phyloP scores from a whole-genome alignment of 1,139 yeast genomes.

The Entelexis paramagnoliae region DNA sequence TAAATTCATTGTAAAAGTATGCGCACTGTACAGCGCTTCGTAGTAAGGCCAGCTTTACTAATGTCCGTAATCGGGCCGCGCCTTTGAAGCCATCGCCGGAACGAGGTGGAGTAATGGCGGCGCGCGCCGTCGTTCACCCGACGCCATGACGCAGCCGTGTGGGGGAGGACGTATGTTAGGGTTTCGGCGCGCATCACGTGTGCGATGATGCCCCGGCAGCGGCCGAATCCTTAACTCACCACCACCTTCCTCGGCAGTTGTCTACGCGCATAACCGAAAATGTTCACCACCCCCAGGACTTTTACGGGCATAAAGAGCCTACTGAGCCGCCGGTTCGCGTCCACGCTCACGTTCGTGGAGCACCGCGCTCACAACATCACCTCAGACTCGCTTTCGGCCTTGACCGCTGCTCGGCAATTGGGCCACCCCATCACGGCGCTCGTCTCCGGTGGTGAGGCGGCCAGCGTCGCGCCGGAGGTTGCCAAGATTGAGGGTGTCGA shows the following conservation, averaged over 20 bases:
- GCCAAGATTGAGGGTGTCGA: slow-evolving; percentile 34
- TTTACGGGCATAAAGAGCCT: neutral
- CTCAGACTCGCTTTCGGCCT: slow-evolving; percentile 50
- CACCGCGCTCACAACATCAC: slow-evolving; percentile 44
- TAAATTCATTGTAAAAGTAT: too few relatives aligned
- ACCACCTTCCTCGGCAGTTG: neutral
- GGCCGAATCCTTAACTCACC: neutral
- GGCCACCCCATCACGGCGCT: slow-evolving; percentile 34
- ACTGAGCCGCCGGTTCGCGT: slow-evolving; percentile 31
- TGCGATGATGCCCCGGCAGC: neutral
- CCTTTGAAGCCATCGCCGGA: too few relatives aligned
- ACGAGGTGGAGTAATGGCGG: too few relatives aligned
- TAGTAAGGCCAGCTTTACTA: too few relatives aligned
- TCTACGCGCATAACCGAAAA: neutral
- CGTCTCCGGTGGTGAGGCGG: slow-evolving; percentile 34
- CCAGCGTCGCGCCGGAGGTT: slow-evolving; percentile 30
- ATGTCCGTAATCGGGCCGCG: too few relatives aligned
- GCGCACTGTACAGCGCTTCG: too few relatives aligned
- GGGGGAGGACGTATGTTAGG: neutral
- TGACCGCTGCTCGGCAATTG: slow-evolving; percentile 35
- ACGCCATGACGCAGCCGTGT: neutral
- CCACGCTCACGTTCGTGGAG: slow-evolving; percentile 72
- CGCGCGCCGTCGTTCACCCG: too few relatives aligned
- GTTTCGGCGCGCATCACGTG: neutral
- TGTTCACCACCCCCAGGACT: neutral